Conservation (phyloP, 805 yeast genomes). For the Yamadazyma paraphyllophila region DNA sequence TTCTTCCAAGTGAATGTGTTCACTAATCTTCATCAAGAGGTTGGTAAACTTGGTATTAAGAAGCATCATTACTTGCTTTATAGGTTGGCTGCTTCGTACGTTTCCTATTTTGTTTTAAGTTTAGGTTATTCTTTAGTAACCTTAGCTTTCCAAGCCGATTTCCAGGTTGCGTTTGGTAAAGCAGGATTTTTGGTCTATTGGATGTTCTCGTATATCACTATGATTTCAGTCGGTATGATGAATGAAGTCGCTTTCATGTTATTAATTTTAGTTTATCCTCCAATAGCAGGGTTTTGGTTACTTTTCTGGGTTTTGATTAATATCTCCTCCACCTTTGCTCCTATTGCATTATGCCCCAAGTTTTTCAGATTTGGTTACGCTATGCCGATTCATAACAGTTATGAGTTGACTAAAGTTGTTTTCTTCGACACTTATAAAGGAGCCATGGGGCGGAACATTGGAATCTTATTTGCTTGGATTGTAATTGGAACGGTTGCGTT, state of each 20-base stretch:
- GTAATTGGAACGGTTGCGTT: slow-evolving; percentile 45
- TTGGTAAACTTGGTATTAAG: slow-evolving; percentile 44
- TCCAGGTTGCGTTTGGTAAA: slow-evolving; percentile 56
- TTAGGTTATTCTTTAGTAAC: slow-evolving; percentile 59
- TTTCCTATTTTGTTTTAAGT: slow-evolving; percentile 56
- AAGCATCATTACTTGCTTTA: slow-evolving; percentile 48
- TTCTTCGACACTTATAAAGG: slow-evolving; percentile 58
- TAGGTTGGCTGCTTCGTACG: slow-evolving; percentile 49
- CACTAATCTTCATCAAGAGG: slow-evolving; percentile 47
- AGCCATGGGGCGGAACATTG: slow-evolving; percentile 57
- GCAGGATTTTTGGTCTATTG: slow-evolving; percentile 75
- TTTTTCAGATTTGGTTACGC: slow-evolving; percentile 66
- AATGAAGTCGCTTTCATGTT: slow-evolving; percentile 63
- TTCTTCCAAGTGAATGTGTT: slow-evolving; percentile 71
- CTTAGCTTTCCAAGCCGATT: slow-evolving; percentile 65
- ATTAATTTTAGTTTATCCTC: slow-evolving; percentile 54
- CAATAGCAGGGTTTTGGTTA: slow-evolving; percentile 68
- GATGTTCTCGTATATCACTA: slow-evolving; percentile 64
- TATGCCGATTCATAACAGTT: slow-evolving; percentile 66
- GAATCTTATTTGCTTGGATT: slow-evolving; percentile 60
- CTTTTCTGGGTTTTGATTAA: slow-evolving; percentile 67
- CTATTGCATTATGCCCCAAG: slow-evolving; percentile 56
- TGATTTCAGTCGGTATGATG: slow-evolving; percentile 76
- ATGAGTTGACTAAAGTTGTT: slow-evolving; percentile 58
- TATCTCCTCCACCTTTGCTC: slow-evolving; percentile 66